Conservation (phyloP, 257 asterid species). For the Gardenia jasminoides region DNA sequence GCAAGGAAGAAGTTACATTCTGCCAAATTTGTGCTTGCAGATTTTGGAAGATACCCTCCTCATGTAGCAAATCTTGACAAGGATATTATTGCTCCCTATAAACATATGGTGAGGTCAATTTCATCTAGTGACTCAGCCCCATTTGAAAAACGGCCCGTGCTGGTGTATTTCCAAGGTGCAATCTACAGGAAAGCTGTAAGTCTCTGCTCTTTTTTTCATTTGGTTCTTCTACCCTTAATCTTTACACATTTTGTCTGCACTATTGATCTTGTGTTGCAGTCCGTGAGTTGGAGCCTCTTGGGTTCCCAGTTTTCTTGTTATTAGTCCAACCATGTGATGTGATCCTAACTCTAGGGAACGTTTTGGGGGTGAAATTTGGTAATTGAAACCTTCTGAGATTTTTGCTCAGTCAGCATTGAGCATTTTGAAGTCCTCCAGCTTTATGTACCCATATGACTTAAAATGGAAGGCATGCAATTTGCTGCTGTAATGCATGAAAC, state of each 20-base stretch:
- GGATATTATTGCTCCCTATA: slow-evolving; percentile 88
- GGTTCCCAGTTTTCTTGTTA: neutral
- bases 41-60: slow-evolving; percentile 66
- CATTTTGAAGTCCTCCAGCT: neutral
- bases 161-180: slow-evolving; percentile 81
- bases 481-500: neutral
- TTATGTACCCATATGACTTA: neutral
- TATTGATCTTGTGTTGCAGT: neutral
- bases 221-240: neutral
- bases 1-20: slow-evolving; percentile 60
- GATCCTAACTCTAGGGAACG: neutral
- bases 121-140: slow-evolving; percentile 37
- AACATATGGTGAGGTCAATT: slow-evolving; percentile 67
- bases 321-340: neutral
- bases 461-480: neutral
- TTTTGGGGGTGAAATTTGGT: neutral
- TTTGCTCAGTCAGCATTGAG: neutral
- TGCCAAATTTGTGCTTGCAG: slow-evolving; percentile 74
- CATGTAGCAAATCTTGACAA: slow-evolving; percentile 60
- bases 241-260: neutral
- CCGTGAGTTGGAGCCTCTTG: neutral
- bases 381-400: neutral
- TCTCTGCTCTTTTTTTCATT: slow-evolving; percentile 15
- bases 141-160: slow-evolving; percentile 42
- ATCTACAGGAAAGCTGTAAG: slow-evolving; percentile 81